Evolutionary conservation across 768 basidiomycete species (phyloP).

Genomic region (Asterophora lycoperdoides): DNA sequence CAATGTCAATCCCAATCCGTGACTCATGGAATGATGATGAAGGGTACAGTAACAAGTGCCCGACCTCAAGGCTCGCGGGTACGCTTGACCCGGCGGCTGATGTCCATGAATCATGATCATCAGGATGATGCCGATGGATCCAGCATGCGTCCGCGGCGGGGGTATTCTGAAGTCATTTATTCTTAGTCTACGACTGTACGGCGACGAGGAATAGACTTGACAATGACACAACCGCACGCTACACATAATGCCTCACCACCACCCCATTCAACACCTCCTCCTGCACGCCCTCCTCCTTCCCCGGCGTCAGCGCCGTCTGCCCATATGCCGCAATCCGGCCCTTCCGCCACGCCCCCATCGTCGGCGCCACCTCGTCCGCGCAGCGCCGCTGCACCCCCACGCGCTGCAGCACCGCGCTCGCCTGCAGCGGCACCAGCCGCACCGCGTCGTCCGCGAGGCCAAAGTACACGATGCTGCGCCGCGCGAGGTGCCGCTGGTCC

Average conservation of each 20-base stretch:
- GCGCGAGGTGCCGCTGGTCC: slow-evolving; percentile 38
- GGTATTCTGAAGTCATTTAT: too few relatives aligned
- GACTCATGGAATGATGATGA: too few relatives aligned
- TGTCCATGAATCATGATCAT: too few relatives aligned
- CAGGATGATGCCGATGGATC: too few relatives aligned
- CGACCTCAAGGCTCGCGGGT: too few relatives aligned
- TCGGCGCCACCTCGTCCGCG: slow-evolving; percentile 35
- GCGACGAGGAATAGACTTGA: too few relatives aligned
- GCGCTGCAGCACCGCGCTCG: slow-evolving; percentile 40
- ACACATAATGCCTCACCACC: slow-evolving; percentile 43
- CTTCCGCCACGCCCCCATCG: slow-evolving; percentile 38
- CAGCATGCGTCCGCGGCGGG: too few relatives aligned
- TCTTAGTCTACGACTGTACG: too few relatives aligned
- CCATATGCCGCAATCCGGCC: slow-evolving; percentile 40
- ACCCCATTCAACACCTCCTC: slow-evolving; percentile 44
- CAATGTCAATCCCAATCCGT: too few relatives aligned
- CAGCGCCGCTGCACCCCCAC: slow-evolving; percentile 31
- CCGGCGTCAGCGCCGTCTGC: slow-evolving; percentile 26
- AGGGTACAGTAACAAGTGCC: too few relatives aligned
- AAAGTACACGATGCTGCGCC: slow-evolving; percentile 49
- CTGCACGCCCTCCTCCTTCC: slow-evolving; percentile 36
- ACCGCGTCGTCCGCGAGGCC: slow-evolving; percentile 40
- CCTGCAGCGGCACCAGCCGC: slow-evolving; percentile 33
- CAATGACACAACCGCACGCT: too few relatives aligned
- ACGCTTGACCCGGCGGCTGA: too few relatives aligned